A percentile compares a stretch with the other conserved stretches of the same genome.
phyloP scores from a whole-genome alignment of 148 eudicot species.

The Heliosperma pusillum region DNA sequence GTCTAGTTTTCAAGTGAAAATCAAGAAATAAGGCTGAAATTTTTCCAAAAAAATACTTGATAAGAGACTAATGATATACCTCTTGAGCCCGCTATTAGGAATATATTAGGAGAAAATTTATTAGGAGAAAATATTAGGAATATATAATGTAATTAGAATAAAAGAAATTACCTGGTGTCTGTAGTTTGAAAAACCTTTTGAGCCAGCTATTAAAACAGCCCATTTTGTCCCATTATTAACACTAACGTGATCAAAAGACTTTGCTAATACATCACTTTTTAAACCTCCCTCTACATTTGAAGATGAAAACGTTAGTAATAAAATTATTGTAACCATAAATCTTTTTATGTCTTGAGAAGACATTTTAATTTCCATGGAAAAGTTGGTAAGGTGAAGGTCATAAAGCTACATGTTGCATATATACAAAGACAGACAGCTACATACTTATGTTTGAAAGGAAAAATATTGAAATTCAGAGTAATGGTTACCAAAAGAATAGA shows the following conservation, averaged over 20 bases:
- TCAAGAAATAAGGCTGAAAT: too few relatives aligned
- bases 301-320: neutral
- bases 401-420: neutral
- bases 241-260: neutral
- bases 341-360: neutral
- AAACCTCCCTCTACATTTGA: conserved; percentile 1
- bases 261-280: neutral
- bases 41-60: too few relatives aligned
- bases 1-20: too few relatives aligned
- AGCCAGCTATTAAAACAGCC: conserved; percentile 11
- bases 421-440: neutral
- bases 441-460: neutral
- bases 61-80: too few relatives aligned
- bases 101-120: too few relatives aligned
- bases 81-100: too few relatives aligned
- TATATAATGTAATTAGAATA: neutral
- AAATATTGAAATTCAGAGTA: neutral
- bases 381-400: neutral
- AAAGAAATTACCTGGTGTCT: conserved; percentile 11
- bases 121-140: neutral
- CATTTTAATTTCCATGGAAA: neutral
- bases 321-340: neutral
- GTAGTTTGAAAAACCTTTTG: neutral
- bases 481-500: neutral
- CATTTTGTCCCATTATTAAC: neutral